Conservation (phyloP, 2,329 filamentous ascomycete species). For the Penicillium hordei region DNA sequence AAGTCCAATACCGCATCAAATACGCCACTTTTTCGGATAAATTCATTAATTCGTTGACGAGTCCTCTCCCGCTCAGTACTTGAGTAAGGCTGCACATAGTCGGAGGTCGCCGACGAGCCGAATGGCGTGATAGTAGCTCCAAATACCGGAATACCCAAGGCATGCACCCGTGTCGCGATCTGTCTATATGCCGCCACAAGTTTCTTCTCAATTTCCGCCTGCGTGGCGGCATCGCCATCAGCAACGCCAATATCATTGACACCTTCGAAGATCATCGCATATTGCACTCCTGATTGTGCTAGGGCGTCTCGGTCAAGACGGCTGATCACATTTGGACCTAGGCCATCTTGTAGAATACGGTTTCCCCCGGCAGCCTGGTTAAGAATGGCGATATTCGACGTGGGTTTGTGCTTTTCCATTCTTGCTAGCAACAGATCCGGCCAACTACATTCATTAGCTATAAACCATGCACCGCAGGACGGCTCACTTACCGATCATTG, state of each 20-base stretch:
- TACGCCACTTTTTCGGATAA: conserved; percentile 56
- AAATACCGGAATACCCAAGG: conserved; percentile 57
- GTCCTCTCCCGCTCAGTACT: conserved; percentile 56
- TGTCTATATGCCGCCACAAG: conserved; percentile 60
- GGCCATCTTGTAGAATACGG: conserved; percentile 59
- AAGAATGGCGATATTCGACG: conserved; percentile 55
- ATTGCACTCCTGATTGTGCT: conserved; percentile 56
- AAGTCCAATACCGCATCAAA: conserved; percentile 67
- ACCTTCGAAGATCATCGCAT: conserved; percentile 66
- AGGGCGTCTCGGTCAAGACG: conserved; percentile 66
- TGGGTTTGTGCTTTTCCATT: conserved; percentile 49
- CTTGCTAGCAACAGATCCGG: conserved; percentile 56
- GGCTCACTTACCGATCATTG: conserved; percentile 51
- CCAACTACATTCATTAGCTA: conserved; percentile 44
- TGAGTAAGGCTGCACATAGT: conserved; percentile 53
- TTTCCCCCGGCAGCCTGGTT: conserved; percentile 72
- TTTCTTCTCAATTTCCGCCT: conserved; percentile 50
- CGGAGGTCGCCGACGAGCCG: conserved; percentile 37
- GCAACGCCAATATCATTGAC: conserved; percentile 67
- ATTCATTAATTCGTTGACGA: conserved; percentile 59
- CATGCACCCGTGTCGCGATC: conserved; percentile 57
- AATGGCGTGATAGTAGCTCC: conserved; percentile 69
- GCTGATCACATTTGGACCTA: conserved; percentile 61
- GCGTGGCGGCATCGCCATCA: conserved; percentile 45
- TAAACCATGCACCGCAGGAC: too few species aligned